Conservation (phyloP, 345 rosid species). For the Leavenworthia alabamica region DNA sequence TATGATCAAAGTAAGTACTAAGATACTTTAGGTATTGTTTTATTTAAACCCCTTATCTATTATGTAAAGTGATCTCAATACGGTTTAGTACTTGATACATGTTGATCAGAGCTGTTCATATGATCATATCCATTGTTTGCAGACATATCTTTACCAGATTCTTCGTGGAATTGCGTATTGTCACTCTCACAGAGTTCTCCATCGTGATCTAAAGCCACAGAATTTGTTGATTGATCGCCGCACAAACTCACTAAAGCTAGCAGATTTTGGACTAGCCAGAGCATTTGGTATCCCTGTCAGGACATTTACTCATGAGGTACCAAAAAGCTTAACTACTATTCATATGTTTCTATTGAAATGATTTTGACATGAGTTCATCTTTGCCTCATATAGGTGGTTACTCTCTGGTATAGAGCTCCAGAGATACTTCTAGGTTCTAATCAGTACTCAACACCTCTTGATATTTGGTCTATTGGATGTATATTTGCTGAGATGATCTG, state of each 20-base stretch:
- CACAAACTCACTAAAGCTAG: constrained; percentile 88
- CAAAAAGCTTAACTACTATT: background rate
- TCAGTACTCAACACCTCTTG: constrained; percentile 95
- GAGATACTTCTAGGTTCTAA: constrained; percentile 95
- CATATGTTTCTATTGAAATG: background rate
- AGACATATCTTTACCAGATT: constrained; percentile 88
- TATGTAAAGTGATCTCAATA: background rate
- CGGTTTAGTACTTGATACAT: background rate
- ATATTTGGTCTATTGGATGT: constrained; percentile 99
- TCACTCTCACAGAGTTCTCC: constrained; percentile 99
- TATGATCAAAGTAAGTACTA: constrained; percentile 61
- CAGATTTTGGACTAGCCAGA: constrained; percentile 97
- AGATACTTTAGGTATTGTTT: background rate
- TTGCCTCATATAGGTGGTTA: constrained; percentile 62
- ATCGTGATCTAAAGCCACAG: constrained; percentile 96
- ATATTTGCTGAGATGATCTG: constrained; percentile 99
- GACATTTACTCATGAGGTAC: constrained; percentile 98
- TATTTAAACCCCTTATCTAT: background rate
- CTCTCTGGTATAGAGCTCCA: constrained; percentile 98
- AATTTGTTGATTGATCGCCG: constrained; percentile 89
- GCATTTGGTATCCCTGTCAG: constrained; percentile 98
- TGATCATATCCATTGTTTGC: constrained; percentile 38
- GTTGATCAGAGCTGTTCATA: constrained; percentile 21
- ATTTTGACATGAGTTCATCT: background rate
- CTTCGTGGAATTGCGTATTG: constrained; percentile 96